Evolutionary conservation across 805 yeast species (phyloP).

Genomic region (Wickerhamomyces bovis): DNA sequence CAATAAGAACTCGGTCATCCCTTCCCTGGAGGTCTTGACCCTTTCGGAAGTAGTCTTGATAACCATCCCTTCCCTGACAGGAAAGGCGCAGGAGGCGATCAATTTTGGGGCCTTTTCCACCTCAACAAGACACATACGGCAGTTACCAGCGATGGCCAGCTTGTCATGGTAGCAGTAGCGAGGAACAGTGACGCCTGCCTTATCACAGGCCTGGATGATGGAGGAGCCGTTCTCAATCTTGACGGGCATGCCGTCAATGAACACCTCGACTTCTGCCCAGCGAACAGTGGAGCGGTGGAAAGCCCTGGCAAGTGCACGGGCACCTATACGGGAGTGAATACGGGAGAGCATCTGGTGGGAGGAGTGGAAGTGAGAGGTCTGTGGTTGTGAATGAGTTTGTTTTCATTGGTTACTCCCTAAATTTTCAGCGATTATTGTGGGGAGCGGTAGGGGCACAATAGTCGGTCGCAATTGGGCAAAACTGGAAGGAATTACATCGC

Average conservation of each 20-base stretch:
- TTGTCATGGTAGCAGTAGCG: conserved; percentile 91
- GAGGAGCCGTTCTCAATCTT: conserved; percentile 82
- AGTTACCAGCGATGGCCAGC: conserved; percentile 85
- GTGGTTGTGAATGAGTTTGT: not conserved
- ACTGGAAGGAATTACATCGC: too few species aligned
- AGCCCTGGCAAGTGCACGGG: not conserved
- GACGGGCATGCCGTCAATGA: conserved; percentile 66
- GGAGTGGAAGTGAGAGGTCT: not conserved
- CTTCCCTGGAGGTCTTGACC: conserved; percentile 79
- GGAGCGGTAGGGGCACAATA: not conserved
- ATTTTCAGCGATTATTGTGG: not conserved
- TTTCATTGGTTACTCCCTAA: not conserved
- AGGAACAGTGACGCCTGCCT: conserved; percentile 84
- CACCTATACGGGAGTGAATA: conserved; percentile 3
- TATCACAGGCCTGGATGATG: conserved; percentile 85
- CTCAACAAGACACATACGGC: conserved; percentile 90
- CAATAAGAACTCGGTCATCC: conserved; percentile 82
- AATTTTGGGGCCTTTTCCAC: conserved; percentile 86
- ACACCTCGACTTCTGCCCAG: conserved; percentile 49
- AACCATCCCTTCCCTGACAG: conserved; percentile 86
- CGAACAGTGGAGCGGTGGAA: conserved; percentile 31
- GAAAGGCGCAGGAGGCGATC: conserved; percentile 88
- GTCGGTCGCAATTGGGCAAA: too few species aligned
- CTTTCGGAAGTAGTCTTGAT: conserved; percentile 74
- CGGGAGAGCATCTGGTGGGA: conserved; percentile 12